These are phyloP conservation scores for Penicillium sp. DNA, from an alignment of 2,329 filamentous ascomycete species.

Conservation along the genomic window DNA sequence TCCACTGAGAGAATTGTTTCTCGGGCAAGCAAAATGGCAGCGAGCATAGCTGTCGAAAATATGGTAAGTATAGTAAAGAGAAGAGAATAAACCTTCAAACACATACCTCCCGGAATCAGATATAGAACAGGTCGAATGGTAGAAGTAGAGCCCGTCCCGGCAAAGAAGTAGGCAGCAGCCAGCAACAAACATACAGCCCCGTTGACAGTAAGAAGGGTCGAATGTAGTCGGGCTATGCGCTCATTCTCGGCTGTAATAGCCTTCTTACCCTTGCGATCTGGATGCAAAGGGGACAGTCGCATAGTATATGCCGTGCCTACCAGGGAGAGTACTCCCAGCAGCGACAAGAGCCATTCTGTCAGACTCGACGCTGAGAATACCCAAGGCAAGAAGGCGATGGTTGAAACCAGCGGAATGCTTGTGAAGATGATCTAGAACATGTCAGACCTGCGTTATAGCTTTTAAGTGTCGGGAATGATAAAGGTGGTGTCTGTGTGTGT, in stretches of 20 bases:
- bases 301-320: constrained; percentile 48
- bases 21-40: constrained; percentile 40
- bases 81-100: background rate
- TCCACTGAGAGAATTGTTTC: constrained; percentile 49
- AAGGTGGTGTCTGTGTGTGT: constrained; percentile 6
- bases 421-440: constrained; percentile 43
- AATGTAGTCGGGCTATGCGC: constrained; percentile 27
- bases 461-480: background rate
- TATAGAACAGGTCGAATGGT: constrained; percentile 38
- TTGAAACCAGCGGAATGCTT: constrained; percentile 43
- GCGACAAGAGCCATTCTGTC: constrained; percentile 36
- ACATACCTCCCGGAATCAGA: constrained; percentile 48
- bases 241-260: constrained; percentile 30
- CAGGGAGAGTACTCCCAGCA: constrained; percentile 46
- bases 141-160: constrained; percentile 23
- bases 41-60: constrained; percentile 41
- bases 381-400: constrained; percentile 40
- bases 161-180: constrained; percentile 35
- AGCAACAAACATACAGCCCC: constrained; percentile 39
- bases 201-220: constrained; percentile 38
- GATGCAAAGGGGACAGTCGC: constrained; percentile 37
- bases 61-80: constrained; percentile 31
- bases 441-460: background rate
- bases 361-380: constrained; percentile 34
- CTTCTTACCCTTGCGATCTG: constrained; percentile 40